phyloP scores from a whole-genome alignment of 768 basidiomycete genomes.

The Podaxis sp. region DNA sequence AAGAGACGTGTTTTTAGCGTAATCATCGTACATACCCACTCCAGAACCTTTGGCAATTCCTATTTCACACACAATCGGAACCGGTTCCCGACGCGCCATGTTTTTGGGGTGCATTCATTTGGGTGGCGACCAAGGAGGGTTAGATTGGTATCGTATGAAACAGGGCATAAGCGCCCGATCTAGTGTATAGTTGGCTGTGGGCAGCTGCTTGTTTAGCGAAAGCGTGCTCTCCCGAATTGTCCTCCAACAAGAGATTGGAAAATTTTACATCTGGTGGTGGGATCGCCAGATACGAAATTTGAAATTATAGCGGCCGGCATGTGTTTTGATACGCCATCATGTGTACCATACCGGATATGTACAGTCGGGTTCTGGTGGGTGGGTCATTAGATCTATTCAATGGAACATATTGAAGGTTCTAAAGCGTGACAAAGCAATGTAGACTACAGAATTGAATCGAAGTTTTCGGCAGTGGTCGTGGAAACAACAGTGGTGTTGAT shows the following conservation, averaged over 20 bases:
- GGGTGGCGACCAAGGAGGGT: conserved; percentile 2
- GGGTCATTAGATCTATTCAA: not conserved
- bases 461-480: conserved; percentile 5
- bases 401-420: not conserved
- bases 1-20: not conserved
- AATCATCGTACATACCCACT: not conserved
- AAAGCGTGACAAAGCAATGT: not conserved
- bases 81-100: conserved; percentile 2
- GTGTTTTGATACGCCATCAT: conserved; percentile 8
- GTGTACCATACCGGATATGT: not conserved
- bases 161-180: not conserved
- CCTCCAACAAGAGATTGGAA: not conserved
- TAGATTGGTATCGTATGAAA: conserved; percentile 4
- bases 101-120: conserved; percentile 4
- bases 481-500: not conserved
- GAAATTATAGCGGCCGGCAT: not conserved
- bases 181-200: not conserved
- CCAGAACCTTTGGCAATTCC: not conserved
- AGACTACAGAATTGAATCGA: not conserved
- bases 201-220: not conserved
- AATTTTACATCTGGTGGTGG: not conserved
- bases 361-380: not conserved
- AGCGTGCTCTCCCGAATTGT: not conserved
- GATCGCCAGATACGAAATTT: not conserved
- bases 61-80: not conserved